Evolutionary conservation across 2,329 filamentous ascomycete genomes (phyloP), one percentile per base, ranked within the genome.

Genomic region (Knufia fluminis): DNA sequence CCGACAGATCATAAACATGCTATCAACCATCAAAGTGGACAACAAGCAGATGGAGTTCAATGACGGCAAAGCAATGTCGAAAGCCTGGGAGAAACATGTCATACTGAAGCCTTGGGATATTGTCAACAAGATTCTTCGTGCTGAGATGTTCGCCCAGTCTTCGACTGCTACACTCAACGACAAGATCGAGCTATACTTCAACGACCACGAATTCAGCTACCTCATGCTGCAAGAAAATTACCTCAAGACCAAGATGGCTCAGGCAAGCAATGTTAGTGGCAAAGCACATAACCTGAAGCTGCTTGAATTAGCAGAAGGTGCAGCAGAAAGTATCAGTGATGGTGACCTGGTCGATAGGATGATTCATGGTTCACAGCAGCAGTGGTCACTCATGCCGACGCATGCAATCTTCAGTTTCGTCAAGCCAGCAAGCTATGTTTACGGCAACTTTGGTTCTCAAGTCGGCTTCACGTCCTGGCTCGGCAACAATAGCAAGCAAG

Each of bases 151-250:
- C 67, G 77, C 86, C 20, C 77, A 82, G 3, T 80, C 82, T 44
- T 94, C 88, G 68, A 94, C 87, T 57, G 74, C 86, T 2, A 94
- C 88, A 0, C 72, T 98, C 31, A 97, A 97, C 64, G 91, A 98
- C 66, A 98, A 98, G 74, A 92, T 94, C 54, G 91, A 98, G 68
- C 79, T 98, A 1, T 98, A 98, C 67, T 98, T 98, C 74, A 97
- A 98, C 66, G 92, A 98, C 61, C 92, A 98, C 62, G 92, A 98
- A 61, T 94, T 97, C 69, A 96, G 89, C 61, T 92, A 83, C 62
- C 74, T 98, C 47, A 97, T 98, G 92, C 82, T 98, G 41, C 92
- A 98, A 65, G 94, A 98, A 66, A 98, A 98, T 63, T 98, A 98
- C 60, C 75, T 98, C 10, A 84, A 81, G 54, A 89, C 88, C 1